Conservation (phyloP, 805 yeast genomes). For the Starmerella asiatica region DNA sequence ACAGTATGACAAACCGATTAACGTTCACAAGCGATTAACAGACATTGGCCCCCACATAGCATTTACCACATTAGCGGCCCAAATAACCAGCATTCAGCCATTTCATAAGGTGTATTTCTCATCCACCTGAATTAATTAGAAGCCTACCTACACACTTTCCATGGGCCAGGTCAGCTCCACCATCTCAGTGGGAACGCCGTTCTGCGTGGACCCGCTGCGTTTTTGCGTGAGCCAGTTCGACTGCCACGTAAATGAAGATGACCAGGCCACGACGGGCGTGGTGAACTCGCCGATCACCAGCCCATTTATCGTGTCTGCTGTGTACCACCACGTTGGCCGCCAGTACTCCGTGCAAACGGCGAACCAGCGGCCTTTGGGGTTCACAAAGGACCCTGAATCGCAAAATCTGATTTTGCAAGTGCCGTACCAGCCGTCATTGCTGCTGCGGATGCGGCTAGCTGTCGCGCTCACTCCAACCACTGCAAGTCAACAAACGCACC, state of each 20-base stretch:
- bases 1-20: too few relatives aligned
- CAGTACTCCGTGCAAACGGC: conserved; percentile 5
- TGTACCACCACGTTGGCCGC: conserved; percentile 5
- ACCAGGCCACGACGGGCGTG: conserved; percentile 7
- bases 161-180: conserved; percentile 22
- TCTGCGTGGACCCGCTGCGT: conserved; percentile 13
- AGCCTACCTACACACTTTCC: too few relatives aligned
- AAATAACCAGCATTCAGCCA: too few relatives aligned
- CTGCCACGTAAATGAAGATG: conserved; percentile 16
- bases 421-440: conserved; percentile 16
- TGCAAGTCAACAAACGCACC: not conserved
- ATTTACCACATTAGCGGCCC: too few relatives aligned
- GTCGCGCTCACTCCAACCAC: conserved; percentile 14
- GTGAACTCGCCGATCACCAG: conserved; percentile 4
- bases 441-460: conserved; percentile 13
- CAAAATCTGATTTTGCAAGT: conserved; percentile 15
- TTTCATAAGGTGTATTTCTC: too few relatives aligned
- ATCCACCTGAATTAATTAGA: too few relatives aligned
- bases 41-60: too few relatives aligned
- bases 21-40: too few relatives aligned
- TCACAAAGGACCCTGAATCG: conserved; percentile 18
- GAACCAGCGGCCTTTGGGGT: conserved; percentile 16
- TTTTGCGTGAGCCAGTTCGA: conserved; percentile 12
- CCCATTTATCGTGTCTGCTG: conserved; percentile 6
- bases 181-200: conserved; percentile 10